A percentile compares a stretch with the other conserved stretches of the same genome.
phyloP scores from a whole-genome alignment of 78 protist genomes.

The Dictyostelium intermedium region DNA sequence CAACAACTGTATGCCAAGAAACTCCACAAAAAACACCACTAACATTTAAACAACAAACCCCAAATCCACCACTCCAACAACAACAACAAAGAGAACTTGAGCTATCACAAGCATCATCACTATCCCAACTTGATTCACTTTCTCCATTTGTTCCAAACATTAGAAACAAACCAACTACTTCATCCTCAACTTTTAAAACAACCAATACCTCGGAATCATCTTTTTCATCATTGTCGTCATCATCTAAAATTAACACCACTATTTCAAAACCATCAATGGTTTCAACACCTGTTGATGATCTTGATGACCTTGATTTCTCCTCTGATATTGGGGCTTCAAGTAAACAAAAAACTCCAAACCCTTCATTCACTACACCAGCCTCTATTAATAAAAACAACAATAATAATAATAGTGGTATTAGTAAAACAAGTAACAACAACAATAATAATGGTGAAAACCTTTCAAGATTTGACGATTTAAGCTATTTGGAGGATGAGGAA shows the following conservation, averaged over 20 bases:
- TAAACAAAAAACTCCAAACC: background rate
- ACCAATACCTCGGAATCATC: background rate
- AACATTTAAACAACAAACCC: background rate
- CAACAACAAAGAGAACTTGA: background rate
- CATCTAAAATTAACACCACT: background rate
- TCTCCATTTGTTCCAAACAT: background rate
- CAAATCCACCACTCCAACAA: background rate
- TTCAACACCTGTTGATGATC: background rate
- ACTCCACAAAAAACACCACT: background rate
- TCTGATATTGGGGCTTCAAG: background rate
- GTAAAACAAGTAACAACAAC: background rate
- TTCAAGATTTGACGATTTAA: slow-evolving; percentile 7
- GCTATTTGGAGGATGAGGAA: slow-evolving; percentile 7
- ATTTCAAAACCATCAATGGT: background rate
- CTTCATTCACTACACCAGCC: background rate
- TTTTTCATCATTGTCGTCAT: background rate
- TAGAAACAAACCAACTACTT: background rate
- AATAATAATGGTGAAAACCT: background rate
- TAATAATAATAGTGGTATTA: background rate
- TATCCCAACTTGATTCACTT: background rate
- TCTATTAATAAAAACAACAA: background rate
- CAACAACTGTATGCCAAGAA: background rate
- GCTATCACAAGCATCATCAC: background rate
- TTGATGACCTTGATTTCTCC: background rate
- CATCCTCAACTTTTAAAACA: background rate